Evolutionary conservation across 371 early-diverging fungal species (phyloP), one percentile per base, ranked within the genome.

Genomic region (Amoeboaphelidium protococcarum): DNA sequence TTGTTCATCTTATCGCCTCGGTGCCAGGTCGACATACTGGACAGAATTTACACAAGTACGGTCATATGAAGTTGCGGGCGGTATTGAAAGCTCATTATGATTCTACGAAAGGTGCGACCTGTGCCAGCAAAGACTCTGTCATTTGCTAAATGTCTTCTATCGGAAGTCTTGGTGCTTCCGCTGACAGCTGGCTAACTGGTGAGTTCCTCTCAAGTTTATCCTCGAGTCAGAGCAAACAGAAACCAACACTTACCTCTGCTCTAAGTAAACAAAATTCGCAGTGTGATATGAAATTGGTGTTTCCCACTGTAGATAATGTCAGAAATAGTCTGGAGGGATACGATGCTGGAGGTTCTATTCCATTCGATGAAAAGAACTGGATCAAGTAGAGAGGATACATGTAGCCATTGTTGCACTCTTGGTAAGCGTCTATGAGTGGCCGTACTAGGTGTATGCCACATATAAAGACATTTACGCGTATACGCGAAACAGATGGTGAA

Each of bases 361-460:
- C 72, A 1, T 67, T 68, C 50, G 44, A 50, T 31, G 47, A 54
- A 10, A 54, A 61, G 13, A 62, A 63, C 27, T 69, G 66, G 55
- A 3, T 21, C 2, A 63, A 63, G 26, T 68, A 69, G 25, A 48
- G 59, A 10, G 46, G 49, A 12, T 76, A 67, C 50, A 54, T 76
- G 50, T 51, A 64, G 19, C 54, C 55, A 4, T 45, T 65, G 25
- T 47, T 76, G 26, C 55, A 63, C 41, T 52, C 51, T 12, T 76
- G 76, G 76, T 48, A 50, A 24, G 72, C 67, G 0, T 23, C 46
- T 4, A 46, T 50, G 22, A 57, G 65, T 16, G 71, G 68, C 0
- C 59, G 74, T 13, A 60, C 68, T 24, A 52, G 57, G 13, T 58
- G 69, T 21, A 71, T 73, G 72, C 76, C 76, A 13, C 76, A 76